Evolutionary conservation across 805 yeast genomes (phyloP), one percentile per base, ranked within the genome.

Genomic region (Ogataea trehalophila): DNA sequence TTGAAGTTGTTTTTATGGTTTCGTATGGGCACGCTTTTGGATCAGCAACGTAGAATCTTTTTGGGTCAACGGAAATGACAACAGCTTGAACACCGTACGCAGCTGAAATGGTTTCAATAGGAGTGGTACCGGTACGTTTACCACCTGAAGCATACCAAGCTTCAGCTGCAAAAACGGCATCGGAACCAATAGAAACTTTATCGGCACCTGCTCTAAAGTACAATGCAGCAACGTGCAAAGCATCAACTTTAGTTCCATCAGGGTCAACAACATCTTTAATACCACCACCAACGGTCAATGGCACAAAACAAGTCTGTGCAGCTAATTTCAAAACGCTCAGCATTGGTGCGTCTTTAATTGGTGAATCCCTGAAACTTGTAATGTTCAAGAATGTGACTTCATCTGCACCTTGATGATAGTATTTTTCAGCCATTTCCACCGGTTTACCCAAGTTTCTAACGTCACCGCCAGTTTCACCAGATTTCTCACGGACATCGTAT

Each of bases 231-330:
- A 94, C 96, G 43, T 90, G 85, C 34, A 86, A 76, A 0, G 98
- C 98, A 6, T 97, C 83, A 14, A 88, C 80, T 8, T 67, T 58
- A 7, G 86, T 81, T 33, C 95, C 95, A 54, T 79, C 87, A 1
- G 96, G 95, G 56, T 94, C 98, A 26, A 79, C 77, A 54, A 88
- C 80, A 63, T 92, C 98, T 55, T 87, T 83, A 53, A 94, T 94
- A 41, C 99, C 99, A 48, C 99, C 99, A 39, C 99, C 99, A 38
- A 94, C 96, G 0, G 99, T 94, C 53, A 94, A 73, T 8, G 99
- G 99, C 14, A 94, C 99, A 69, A 94, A 94, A 43, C 92, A 87
- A 1, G 95, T 84, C 65, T 85, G 84, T 13, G 97, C 95, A 0
- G 97, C 87, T 50, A 72, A 70, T 52, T 77, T 80, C 54, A 94